Base-by-base conservation (phyloP, 805 yeast genomes). In the Cyberlindnera bimundalis region DNA sequence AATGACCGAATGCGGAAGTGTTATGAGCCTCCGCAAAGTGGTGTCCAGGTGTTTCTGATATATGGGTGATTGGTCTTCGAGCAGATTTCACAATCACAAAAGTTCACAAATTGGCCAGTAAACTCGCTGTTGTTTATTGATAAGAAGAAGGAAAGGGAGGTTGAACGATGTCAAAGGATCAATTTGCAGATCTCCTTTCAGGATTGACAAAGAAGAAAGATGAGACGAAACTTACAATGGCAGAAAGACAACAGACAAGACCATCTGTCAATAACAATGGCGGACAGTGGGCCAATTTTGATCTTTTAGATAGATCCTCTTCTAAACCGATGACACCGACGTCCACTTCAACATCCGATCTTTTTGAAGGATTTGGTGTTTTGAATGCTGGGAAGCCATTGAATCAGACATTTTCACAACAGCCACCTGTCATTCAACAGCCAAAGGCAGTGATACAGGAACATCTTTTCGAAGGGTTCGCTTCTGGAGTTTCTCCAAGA, bases 271-370 rank as follows among this genome's bases (percentile, higher is more conserved):
- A n/a, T 7, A 31, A 9, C 31, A 30, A 14, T 15, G 28, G 29
- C 12, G 23, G 16, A 27, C 55, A 53, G 39, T 66, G 68, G 68
- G 55, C 64, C 3, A 62, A 65, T 34, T 47, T 73, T 29, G 75
- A 68, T 46, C 34, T 66, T n/a, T 46, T 73, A 12, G 50, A 50
- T 11, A 36, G 33, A 11, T 23, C 46, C 5, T 31, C 52, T 0
- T 28, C 30, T 5, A 33, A 34, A 10, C 19, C 44, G 13, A 33
- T n/a, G 11, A 21, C 46, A 4, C 17, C 35, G 5, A 24, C 40
- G 7, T 5, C 28, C 6, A 15, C 14, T 7, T 13, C 40, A 5
- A 19, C n/a, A 15, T 11, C 43, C 5, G 51, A 47, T 27, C 37
- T 52, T 5, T 53, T 56, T 33, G 57, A 53, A 43, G 60, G 55